Conservation (phyloP, 2,329 filamentous ascomycete genomes). For the Alternaria burnsii region DNA sequence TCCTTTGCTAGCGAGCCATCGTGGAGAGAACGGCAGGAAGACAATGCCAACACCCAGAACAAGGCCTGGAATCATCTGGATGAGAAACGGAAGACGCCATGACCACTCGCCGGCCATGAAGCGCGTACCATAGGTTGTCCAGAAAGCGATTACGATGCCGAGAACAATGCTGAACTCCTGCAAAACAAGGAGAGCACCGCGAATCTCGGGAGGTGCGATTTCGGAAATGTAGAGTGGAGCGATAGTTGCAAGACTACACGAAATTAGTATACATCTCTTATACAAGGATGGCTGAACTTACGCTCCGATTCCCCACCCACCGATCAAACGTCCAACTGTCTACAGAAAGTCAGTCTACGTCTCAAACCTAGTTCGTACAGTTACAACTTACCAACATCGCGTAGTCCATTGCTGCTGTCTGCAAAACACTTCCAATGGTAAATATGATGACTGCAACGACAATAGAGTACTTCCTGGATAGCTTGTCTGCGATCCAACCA, state of each 20-base stretch:
- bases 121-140: constrained; percentile 63
- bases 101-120: constrained; percentile 54
- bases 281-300: constrained; percentile 22
- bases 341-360: neutral
- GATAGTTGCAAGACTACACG: constrained; percentile 49
- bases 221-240: constrained; percentile 64
- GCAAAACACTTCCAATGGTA: constrained; percentile 60
- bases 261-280: constrained; percentile 10
- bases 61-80: constrained; percentile 56
- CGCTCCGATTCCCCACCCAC: constrained; percentile 63
- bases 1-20: constrained; percentile 59
- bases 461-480: constrained; percentile 63
- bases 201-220: constrained; percentile 60
- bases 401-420: constrained; percentile 61
- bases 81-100: constrained; percentile 58
- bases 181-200: constrained; percentile 60
- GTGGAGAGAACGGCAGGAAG: constrained; percentile 64
- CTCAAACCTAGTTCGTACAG: neutral
- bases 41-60: constrained; percentile 53
- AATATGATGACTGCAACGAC: constrained; percentile 62
- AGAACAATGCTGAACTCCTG: constrained; percentile 58
- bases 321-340: constrained; percentile 59
- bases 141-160: constrained; percentile 62
- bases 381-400: constrained; percentile 53
- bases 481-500: constrained; percentile 61